phyloP scores from a whole-genome alignment of 495 filamentous ascomycete species.

The Cryomyces minteri region DNA sequence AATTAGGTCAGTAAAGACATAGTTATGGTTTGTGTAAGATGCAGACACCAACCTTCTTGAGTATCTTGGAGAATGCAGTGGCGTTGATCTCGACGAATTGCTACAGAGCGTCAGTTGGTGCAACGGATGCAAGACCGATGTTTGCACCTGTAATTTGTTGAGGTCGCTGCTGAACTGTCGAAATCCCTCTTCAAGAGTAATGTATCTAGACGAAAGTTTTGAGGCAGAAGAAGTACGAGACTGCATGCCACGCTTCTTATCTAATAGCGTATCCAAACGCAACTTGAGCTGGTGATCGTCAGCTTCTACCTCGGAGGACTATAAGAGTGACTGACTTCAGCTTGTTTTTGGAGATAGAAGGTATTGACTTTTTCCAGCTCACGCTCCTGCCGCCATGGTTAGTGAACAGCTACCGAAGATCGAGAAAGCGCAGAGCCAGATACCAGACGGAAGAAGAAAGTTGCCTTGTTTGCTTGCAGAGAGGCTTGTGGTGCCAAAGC shows the following conservation, averaged over 20 bases:
- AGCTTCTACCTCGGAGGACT: neutral
- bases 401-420: neutral
- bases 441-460: constrained; percentile 95
- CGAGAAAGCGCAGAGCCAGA: constrained; percentile 12
- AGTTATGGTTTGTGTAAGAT: constrained; percentile 3
- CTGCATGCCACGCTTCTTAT: constrained; percentile 82
- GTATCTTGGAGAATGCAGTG: constrained; percentile 90
- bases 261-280: constrained; percentile 73
- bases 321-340: constrained; percentile 45
- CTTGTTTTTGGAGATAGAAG: constrained; percentile 96
- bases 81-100: constrained; percentile 98
- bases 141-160: constrained; percentile 66
- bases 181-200: constrained; percentile 86
- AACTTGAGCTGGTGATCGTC: constrained; percentile 53
- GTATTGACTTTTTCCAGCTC: constrained; percentile 97
- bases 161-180: constrained; percentile 91
- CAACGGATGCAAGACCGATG: too few species aligned
- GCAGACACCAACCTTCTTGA: constrained; percentile 59
- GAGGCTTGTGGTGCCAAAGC: constrained; percentile 61
- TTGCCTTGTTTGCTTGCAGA: constrained; percentile 93
- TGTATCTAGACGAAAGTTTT: constrained; percentile 76
- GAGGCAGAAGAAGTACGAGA: constrained; percentile 54
- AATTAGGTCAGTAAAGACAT: constrained; percentile 12
- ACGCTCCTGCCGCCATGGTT: constrained; percentile 46
- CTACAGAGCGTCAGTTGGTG: constrained; percentile 10